phyloP scores from a whole-genome alignment of 2,329 filamentous ascomycete species.

The Colletotrichum lindemuthianum region DNA sequence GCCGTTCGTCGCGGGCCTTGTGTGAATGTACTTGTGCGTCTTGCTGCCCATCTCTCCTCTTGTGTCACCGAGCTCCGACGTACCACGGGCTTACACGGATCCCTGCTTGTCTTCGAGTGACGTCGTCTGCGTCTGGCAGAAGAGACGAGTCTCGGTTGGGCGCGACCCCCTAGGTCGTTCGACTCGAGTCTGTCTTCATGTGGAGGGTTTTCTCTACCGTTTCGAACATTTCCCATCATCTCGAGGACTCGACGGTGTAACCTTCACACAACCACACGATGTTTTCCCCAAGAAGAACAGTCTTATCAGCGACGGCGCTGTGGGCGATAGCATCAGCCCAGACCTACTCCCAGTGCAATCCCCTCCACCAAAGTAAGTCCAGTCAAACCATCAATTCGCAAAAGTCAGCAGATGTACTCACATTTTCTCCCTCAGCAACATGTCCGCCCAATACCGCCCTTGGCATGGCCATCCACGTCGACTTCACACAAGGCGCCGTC shows the following conservation, averaged over 20 bases:
- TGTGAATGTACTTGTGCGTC: slow-evolving; percentile 7
- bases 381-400: background rate
- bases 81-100: slow-evolving; percentile 33
- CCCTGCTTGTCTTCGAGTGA: slow-evolving; percentile 28
- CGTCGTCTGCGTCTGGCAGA: slow-evolving; percentile 20
- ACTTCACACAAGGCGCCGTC: slow-evolving; percentile 82
- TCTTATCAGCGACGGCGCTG: slow-evolving; percentile 40
- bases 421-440: slow-evolving; percentile 50
- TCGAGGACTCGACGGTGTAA: background rate
- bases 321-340: slow-evolving; percentile 45
- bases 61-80: slow-evolving; percentile 19
- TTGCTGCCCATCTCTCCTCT: slow-evolving; percentile 3
- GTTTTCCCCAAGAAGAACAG: slow-evolving; percentile 30
- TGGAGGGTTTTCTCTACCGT: slow-evolving; percentile 4
- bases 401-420: background rate
- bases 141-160: slow-evolving; percentile 4
- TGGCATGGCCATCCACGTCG: slow-evolving; percentile 82
- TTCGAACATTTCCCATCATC: background rate
- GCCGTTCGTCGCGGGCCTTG: slow-evolving; percentile 13
- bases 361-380: slow-evolving; percentile 45
- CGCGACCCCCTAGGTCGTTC: background rate
- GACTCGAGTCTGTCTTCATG: slow-evolving; percentile 17
- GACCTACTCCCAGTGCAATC: slow-evolving; percentile 54
- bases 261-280: slow-evolving; percentile 13
- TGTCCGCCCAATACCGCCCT: slow-evolving; percentile 84